Evolutionary conservation across 2,329 filamentous ascomycete species (phyloP), one percentile per base, ranked within the genome.

Genomic region (Coniochaeta prunicola): DNA sequence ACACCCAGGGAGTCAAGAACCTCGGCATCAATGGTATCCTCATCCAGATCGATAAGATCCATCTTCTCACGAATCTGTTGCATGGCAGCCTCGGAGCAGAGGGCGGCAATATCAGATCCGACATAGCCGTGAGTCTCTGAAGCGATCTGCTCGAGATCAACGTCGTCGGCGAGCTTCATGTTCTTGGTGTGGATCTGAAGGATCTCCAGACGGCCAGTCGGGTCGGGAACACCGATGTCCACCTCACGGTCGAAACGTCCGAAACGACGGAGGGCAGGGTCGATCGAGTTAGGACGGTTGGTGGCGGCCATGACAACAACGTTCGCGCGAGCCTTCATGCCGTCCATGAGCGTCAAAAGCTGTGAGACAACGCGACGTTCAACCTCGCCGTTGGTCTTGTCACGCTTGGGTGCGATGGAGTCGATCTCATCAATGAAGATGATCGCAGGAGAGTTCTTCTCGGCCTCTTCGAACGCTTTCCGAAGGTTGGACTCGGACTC

Each of bases 61-160:
- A 99, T 99, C 89, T 99, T 99, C 80, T 99, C 94, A 80, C 94
- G 93, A 76, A 99, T 99, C 80, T 99, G 94, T 77, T 99, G 94
- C 94, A 99, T 99, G 64, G 94, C 94, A 72, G 94, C 94, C 78
- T 99, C 94, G 7, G 94, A 99, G 80, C 94, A 99, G 61, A 99
- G 91, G 31, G 94, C 96, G 60, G 94, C 94, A 74, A 99, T 82
- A 88, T 99, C 94, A 33, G 94, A 97, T 81, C 94, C 94, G 65
- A 99, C 94, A 69, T 97, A 99, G 79, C 94, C 94, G 80, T 99
- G 94, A 53, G 94, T 99, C 81, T 99, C 94, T 31, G 94, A 86
- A 58, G 94, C 94, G 70, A 99, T 97, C 70, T 92, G 88, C 81
- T 97, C 93, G 50, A 99, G 85, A 70, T 99, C 94, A 62, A 99